Conservation (phyloP, 305 asterid genomes). For the Solanum aculeatissimum region DNA sequence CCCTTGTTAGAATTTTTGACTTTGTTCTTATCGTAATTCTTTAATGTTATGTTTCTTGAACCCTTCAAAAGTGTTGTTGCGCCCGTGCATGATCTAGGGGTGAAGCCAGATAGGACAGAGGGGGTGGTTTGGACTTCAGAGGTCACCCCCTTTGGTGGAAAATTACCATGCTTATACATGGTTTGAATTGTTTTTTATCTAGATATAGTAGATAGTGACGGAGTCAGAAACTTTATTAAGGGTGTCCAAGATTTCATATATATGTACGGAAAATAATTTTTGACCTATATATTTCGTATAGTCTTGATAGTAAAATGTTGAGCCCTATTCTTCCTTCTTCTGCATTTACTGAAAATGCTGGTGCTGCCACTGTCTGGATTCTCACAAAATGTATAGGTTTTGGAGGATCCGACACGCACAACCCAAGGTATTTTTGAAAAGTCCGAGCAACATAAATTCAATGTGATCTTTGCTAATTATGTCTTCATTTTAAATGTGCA, state of each 20-base stretch:
- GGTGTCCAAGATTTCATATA: too few relatives aligned
- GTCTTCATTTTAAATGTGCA: constrained; percentile 12
- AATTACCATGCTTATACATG: background rate
- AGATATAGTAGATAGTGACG: background rate
- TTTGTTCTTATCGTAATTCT: background rate
- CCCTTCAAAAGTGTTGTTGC: background rate
- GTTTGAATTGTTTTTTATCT: background rate
- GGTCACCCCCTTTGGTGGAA: background rate
- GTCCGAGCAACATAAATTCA: background rate
- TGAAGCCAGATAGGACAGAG: background rate
- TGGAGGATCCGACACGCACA: background rate
- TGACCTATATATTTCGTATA: too few relatives aligned
- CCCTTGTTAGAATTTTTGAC: background rate
- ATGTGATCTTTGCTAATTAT: background rate
- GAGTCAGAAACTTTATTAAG: too few relatives aligned
- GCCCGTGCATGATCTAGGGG: background rate
- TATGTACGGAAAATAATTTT: too few relatives aligned
- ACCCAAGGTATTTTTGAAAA: background rate
- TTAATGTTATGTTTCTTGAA: background rate
- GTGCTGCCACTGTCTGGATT: background rate
- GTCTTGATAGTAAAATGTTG: too few relatives aligned
- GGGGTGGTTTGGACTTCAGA: background rate
- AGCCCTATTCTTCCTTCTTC: too few relatives aligned
- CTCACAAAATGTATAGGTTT: background rate
- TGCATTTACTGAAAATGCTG: too few relatives aligned